phyloP scores from a whole-genome alignment of 495 filamentous ascomycete species.

The Thermochaetoides thermophila region DNA sequence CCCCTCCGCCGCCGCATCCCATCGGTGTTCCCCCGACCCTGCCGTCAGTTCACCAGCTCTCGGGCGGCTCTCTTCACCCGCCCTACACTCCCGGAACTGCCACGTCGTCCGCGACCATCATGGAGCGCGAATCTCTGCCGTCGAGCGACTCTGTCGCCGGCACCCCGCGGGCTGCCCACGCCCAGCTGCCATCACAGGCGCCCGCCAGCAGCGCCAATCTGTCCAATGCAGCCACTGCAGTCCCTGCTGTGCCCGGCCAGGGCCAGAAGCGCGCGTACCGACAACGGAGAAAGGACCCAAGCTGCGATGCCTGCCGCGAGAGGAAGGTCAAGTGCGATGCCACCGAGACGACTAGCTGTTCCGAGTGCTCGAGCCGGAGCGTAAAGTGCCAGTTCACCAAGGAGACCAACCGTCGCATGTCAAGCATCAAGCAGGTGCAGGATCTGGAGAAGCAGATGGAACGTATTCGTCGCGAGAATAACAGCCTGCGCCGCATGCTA shows the following conservation, averaged over 20 bases:
- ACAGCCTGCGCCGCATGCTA: conserved; percentile 48
- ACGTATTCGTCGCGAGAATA: conserved; percentile 56
- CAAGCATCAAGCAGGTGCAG: conserved; percentile 97
- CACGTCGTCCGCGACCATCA: conserved; percentile 25
- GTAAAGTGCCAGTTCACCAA: conserved; percentile 98
- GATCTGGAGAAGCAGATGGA: conserved; percentile 87
- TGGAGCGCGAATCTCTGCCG: conserved; percentile 39
- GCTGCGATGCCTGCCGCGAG: conserved; percentile 94
- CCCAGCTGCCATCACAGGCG: conserved; percentile 22
- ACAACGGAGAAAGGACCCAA: conserved; percentile 89
- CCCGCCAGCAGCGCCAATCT: conserved; percentile 10
- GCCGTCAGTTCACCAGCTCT: conserved; percentile 21
- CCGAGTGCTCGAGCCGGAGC: conserved; percentile 86
- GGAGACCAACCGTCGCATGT: conserved; percentile 97
- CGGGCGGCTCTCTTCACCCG: conserved; percentile 24
- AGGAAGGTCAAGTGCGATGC: conserved; percentile 99
- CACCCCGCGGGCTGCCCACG: conserved; percentile 34
- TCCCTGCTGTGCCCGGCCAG: conserved; percentile 10
- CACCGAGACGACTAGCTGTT: conserved; percentile 88
- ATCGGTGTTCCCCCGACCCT: conserved; percentile 30
- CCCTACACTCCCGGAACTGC: conserved; percentile 33
- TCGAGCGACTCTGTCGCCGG: conserved; percentile 36
- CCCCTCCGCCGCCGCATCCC: conserved; percentile 23
- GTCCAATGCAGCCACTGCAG: background rate
- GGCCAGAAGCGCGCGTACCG: conserved; percentile 89